Conservation (phyloP, 129 eudicot species). For the Kitagawia praeruptora region DNA sequence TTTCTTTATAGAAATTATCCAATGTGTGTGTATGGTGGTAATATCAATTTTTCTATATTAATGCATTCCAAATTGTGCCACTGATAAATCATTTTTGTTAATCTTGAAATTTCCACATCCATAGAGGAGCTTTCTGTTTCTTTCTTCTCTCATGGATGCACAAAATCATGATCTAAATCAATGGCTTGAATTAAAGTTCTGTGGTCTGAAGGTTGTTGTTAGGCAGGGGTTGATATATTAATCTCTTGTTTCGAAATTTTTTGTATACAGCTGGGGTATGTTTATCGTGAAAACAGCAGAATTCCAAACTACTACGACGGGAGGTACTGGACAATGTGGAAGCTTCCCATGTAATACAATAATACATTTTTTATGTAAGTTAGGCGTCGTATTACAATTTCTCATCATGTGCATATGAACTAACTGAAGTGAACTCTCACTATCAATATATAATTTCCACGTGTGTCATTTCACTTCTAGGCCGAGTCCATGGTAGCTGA, state of each 20-base stretch:
- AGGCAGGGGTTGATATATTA: no score
- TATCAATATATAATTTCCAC: conserved; percentile 1
- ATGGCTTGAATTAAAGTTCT: no score
- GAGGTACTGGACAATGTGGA: conserved; percentile 65
- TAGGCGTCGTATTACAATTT: neutral
- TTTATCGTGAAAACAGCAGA: conserved; percentile 40
- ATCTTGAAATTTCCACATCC: no score
- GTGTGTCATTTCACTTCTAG: conserved; percentile 28
- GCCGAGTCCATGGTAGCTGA: conserved; percentile 98
- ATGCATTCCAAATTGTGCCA: no score
- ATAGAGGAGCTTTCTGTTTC: no score
- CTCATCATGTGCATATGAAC: neutral
- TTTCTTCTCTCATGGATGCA: no score
- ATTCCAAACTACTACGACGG: conserved; percentile 64
- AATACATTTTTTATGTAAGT: neutral
- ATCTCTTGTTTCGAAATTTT: neutral
- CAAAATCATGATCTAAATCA: no score
- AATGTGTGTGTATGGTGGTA: no score
- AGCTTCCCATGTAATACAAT: conserved; percentile 55
- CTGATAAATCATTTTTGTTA: no score
- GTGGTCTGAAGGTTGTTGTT: no score
- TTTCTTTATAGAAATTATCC: no score
- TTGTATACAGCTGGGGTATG: conserved; percentile 36
- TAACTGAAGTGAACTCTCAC: neutral
- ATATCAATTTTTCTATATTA: no score